These are phyloP conservation scores for Metschnikowia lochheadii DNA, from an alignment of 805 yeast species.

Conservation along the genomic window DNA sequence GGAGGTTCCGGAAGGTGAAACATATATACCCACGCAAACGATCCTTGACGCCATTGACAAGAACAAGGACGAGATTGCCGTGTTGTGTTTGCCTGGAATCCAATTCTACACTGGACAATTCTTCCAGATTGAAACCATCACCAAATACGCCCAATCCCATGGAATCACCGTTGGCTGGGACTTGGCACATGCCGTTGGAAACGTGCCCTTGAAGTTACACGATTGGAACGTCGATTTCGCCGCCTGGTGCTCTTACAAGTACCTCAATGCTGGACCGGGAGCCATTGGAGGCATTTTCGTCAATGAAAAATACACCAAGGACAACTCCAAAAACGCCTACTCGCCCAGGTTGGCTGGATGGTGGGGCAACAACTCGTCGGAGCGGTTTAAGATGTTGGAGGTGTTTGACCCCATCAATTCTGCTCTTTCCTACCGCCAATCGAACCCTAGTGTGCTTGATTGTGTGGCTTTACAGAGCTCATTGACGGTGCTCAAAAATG, in stretches of 20 bases:
- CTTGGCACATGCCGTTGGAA: slow-evolving; percentile 91
- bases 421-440: slow-evolving; percentile 84
- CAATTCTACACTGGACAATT: slow-evolving; percentile 91
- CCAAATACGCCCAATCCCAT: slow-evolving; percentile 50
- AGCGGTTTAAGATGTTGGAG: slow-evolving; percentile 77
- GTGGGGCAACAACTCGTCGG: slow-evolving; percentile 84
- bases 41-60: slow-evolving; percentile 54
- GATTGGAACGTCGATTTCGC: slow-evolving; percentile 94
- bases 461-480: slow-evolving; percentile 70
- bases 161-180: slow-evolving; percentile 84
- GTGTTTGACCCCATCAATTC: slow-evolving; percentile 75
- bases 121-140: slow-evolving; percentile 72
- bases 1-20: slow-evolving; percentile 55
- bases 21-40: slow-evolving; percentile 56
- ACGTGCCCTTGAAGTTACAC: slow-evolving; percentile 70
- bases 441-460: slow-evolving; percentile 86
- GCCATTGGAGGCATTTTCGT: slow-evolving; percentile 84
- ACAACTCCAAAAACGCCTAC: slow-evolving; percentile 28
- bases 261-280: slow-evolving; percentile 91
- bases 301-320: slow-evolving; percentile 47
- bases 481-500: slow-evolving; percentile 51
- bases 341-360: slow-evolving; percentile 85
- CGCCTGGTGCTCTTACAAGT: slow-evolving; percentile 91
- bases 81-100: slow-evolving; percentile 80
- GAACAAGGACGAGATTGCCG: slow-evolving; percentile 58